These are phyloP conservation scores for Coemansia sp. DNA, from an alignment of 192 early-diverging fungal species.

Conservation along the genomic window DNA sequence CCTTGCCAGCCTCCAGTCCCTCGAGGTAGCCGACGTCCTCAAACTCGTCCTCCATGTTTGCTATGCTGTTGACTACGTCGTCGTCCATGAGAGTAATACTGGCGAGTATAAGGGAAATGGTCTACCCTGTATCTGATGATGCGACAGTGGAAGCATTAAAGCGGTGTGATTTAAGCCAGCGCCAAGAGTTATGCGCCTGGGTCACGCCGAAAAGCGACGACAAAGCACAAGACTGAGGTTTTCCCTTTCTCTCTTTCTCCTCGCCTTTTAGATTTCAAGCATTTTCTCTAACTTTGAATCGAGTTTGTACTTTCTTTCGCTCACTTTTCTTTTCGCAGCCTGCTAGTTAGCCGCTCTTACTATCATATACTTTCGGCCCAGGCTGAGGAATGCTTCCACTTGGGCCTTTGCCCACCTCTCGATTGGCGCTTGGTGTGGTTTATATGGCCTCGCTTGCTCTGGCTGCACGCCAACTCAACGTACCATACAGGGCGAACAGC, in stretches of 20 bases:
- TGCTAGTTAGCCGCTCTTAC: background rate
- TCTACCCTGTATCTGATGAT: background rate
- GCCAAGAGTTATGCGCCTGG: background rate
- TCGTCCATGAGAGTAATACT: background rate
- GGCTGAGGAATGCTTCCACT: background rate
- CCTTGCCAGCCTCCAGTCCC: slow-evolving; percentile 32
- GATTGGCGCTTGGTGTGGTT: background rate
- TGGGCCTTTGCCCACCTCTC: background rate
- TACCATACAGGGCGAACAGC: background rate
- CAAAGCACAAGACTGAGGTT: background rate
- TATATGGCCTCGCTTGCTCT: background rate
- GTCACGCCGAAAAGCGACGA: background rate
- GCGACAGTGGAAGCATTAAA: no score
- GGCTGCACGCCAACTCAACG: background rate
- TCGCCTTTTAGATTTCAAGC: background rate
- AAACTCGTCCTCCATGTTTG: slow-evolving; percentile 8
- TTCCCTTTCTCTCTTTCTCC: background rate
- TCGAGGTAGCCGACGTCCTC: slow-evolving; percentile 31
- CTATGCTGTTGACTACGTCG: slow-evolving; percentile 1
- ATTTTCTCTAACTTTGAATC: background rate
- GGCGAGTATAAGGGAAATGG: background rate
- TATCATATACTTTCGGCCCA: background rate
- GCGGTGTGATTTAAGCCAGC: background rate
- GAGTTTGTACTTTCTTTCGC: background rate
- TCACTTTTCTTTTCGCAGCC: background rate